Base-by-base conservation (phyloP, 2,329 filamentous ascomycete genomes). In the Xylariaceae sp. region DNA sequence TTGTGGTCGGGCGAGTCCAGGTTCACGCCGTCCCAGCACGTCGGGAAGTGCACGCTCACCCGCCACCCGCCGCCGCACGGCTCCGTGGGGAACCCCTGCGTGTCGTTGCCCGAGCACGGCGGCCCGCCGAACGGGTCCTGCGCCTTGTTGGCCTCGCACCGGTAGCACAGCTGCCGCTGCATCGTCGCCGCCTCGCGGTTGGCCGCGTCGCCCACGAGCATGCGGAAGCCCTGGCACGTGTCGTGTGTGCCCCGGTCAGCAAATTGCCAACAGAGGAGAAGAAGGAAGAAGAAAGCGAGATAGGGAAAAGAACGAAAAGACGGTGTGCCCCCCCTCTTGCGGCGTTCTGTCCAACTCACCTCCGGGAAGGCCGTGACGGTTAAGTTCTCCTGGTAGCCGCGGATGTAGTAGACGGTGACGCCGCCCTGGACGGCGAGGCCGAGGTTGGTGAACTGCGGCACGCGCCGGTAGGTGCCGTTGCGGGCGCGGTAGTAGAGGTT, bases 21-120 rank as follows among this genome's bases (percentile, higher is more conserved):
- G 45, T 57, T 57, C 45, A 43, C 43, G 26, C 55, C 55, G 31
- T 58, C 55, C 53, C 53, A 58, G 39, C 52, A 53, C 10, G 42
- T 43, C n/a, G 52, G 51, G 43, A 55, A 55, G 31, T 49, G 48
- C 4, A 54, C 40, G 3, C 45, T 44, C 14, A 53, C 51, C 3
- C 51, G 46, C 42, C 50, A 53, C 9, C 50, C 50, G 21, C 50
- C 51, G 14, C 45, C 44, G 38, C 51, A 54, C 5, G 44, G 15
- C 14, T 43, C 16, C 28, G 33, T 38, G 9, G 51, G 51, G 43
- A 54, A 54, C 1, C 32, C 45, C 32, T 50, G 36, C n/a, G 49
- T 53, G 34, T 53, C 50, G n/a, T 43, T 38, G 7, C 49, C 49
- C 37, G 50, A 52, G 43, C 52, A 55, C 16, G 52, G 52, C 19